Evolutionary conservation across 2,329 filamentous ascomycete genomes (phyloP), one percentile per base, ranked within the genome.

Genomic region (Aureobasidium sp.): DNA sequence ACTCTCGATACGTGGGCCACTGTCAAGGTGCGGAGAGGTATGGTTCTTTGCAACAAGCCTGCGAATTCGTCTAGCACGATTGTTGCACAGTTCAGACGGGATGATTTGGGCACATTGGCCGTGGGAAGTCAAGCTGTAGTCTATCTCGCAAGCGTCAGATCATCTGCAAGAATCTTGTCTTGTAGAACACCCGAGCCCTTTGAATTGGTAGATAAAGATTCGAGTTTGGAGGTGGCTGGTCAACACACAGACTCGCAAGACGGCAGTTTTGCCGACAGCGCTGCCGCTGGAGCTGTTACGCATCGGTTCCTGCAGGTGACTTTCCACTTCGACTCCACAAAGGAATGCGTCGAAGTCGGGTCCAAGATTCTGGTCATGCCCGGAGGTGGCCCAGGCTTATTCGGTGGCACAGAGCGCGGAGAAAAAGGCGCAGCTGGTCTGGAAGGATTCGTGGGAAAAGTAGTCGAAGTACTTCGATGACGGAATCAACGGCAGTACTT

Each of bases 81-180:
- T 58, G 85, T 84, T 1, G 91, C 90, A 0, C 80, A 82, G 0
- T 95, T 97, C 70, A 77, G 82, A 0, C 82, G 87, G 5, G 73
- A 79, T 0, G 84, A 87, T 53, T 82, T 87, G 0, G 82, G 82
- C 27, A 78, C 82, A 1, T 78, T 97, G 7, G 81, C 82, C 0
- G 76, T 85, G 0, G 89, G 89, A 1, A 87, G 83, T 44, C 79
- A 87, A 37, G 86, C 92, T 5, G 91, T 95, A 34, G 84, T 93
- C 0, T 97, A 97, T 70, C 84, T 92, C 44, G 91, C 90, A 20
- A 97, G 91, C 70, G 87, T 97, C 15, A 84, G 93, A 9, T 88
- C 91, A 1, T 85, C 89, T 0, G 92, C 91, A 0, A 87, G 88
- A 64, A 84, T 97, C 1, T 72, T 88, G 9, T 73, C 72, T 5